Base-by-base conservation (phyloP, 257 asterid species). In the Ophiorrhiza pumila region DNA sequence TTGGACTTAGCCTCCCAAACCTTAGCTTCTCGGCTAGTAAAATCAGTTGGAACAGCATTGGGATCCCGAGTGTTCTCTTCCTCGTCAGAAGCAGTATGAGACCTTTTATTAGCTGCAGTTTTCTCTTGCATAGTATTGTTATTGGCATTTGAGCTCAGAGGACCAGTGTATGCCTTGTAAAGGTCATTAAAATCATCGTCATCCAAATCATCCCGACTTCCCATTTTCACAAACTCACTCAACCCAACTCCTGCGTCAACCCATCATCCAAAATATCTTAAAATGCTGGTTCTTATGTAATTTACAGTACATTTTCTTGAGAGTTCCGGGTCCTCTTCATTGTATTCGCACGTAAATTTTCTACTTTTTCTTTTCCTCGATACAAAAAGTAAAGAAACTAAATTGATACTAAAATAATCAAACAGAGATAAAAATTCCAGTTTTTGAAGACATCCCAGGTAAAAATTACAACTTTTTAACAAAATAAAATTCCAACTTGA, bases 1-100 rank as follows among this genome's bases (percentile, higher is more conserved):
- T 95, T 95, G 41, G 98, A 92, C 86, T 95, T 95, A 73, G 99
- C 99, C 79, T 90, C 99, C 99, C 99, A 95, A 61, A 95, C 93
- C 84, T 92, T 95, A 74, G 99, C 99, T 83, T 95, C 99, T 69
- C 99, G 86, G 82, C 99, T 95, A 69, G 99, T 95, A 80, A 95
- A 95, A 89, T 95, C 99, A 18, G 99, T 95, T 8, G 99, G 99
- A 52, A 95, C 97, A 68, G 98, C 99, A 89, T 95, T 88, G 39
- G 97, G 98, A 70, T 95, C 99, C 56, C 81, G 91, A 46, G 81
- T 59, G 73, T 86, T 94, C 72, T 87, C 92, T 75, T 95, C 99
- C 81, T 92, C 98, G 62, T 95, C 99, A 12, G 95, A 89, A 61
- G 88, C 95, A 31, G 82, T 85, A 80, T 58, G 87, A 4, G 96